phyloP scores from a whole-genome alignment of 495 filamentous ascomycete genomes.

The Tuber indicum region DNA sequence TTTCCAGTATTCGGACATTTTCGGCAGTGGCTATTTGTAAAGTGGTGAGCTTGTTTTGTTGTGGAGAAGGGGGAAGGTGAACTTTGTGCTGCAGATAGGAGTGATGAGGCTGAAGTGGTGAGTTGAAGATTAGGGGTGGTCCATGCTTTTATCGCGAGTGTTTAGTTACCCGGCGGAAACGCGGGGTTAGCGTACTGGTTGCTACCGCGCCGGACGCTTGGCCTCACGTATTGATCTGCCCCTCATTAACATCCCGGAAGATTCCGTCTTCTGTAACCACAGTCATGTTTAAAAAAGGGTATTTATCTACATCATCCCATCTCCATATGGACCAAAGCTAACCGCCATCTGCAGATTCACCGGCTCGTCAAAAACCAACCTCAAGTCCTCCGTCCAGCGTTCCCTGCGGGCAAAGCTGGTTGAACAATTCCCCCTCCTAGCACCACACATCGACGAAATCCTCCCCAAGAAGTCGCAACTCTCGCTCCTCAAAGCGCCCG shows the following conservation, averaged over 20 bases:
- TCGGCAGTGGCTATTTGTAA: constrained; percentile 9
- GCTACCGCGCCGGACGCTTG: not conserved
- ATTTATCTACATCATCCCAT: constrained; percentile 34
- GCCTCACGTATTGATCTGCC: not conserved
- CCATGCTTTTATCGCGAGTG: not conserved
- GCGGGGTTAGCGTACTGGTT: not conserved
- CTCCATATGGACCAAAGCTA: constrained; percentile 14
- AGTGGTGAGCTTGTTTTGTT: not conserved
- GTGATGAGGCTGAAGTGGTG: constrained; percentile 5
- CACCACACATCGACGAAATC: constrained; percentile 85
- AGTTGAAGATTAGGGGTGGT: constrained; percentile 9
- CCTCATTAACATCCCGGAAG: not conserved
- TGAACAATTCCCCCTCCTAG: constrained; percentile 77
- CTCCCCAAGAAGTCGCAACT: constrained; percentile 93
- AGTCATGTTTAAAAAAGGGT: constrained; percentile 93
- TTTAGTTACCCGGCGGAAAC: constrained; percentile 24
- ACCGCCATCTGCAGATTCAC: constrained; percentile 53
- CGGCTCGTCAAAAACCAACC: constrained; percentile 78
- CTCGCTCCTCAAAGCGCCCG: constrained; percentile 87
- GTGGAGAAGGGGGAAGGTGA: not conserved
- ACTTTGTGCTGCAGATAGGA: not conserved
- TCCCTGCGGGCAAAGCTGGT: constrained; percentile 71
- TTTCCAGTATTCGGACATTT: constrained; percentile 98
- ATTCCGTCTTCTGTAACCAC: constrained; percentile 7
- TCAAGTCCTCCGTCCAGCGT: constrained; percentile 93